Conservation (phyloP, 1,284 basidiomycete genomes). For the Sanguinoderma infundibulare region DNA sequence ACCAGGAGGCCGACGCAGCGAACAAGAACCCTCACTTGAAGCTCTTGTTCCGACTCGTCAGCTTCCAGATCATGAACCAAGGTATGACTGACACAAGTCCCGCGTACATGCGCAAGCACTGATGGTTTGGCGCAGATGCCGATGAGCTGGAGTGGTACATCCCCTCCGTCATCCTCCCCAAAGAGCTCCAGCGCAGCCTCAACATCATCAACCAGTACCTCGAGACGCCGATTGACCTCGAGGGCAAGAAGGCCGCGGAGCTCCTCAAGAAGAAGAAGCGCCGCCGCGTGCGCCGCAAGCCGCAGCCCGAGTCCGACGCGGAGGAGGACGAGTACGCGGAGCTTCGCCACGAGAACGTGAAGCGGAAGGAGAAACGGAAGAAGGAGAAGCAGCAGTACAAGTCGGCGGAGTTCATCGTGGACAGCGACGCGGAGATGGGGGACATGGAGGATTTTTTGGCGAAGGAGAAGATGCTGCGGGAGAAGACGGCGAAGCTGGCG, state of each 20-base stretch:
- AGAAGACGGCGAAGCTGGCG: conserved; percentile 53
- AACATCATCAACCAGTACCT: conserved; percentile 81
- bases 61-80: conserved; percentile 66
- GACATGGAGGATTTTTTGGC: conserved; percentile 82
- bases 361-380: conserved; percentile 54
- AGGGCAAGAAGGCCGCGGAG: conserved; percentile 71
- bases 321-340: conserved; percentile 38
- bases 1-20: conserved; percentile 77
- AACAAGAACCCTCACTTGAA: conserved; percentile 81
- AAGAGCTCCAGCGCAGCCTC: conserved; percentile 65
- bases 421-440: conserved; percentile 83
- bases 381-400: conserved; percentile 82
- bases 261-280: conserved; percentile 69
- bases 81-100: conserved; percentile 44
- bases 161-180: conserved; percentile 66
- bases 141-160: conserved; percentile 83
- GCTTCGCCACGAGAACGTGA: conserved; percentile 46
- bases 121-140: conserved; percentile 46
- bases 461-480: conserved; percentile 64
- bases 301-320: conserved; percentile 46
- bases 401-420: conserved; percentile 88
- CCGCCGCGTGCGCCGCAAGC: conserved; percentile 48
- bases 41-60: conserved; percentile 77
- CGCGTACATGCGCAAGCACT: not conserved
- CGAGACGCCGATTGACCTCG: conserved; percentile 72